Percentiles rank a stretch among this genome's conserved stretches.
Evolutionary conservation across 306 rosid genomes (phyloP).

Genomic region (Trifolium pratense): DNA sequence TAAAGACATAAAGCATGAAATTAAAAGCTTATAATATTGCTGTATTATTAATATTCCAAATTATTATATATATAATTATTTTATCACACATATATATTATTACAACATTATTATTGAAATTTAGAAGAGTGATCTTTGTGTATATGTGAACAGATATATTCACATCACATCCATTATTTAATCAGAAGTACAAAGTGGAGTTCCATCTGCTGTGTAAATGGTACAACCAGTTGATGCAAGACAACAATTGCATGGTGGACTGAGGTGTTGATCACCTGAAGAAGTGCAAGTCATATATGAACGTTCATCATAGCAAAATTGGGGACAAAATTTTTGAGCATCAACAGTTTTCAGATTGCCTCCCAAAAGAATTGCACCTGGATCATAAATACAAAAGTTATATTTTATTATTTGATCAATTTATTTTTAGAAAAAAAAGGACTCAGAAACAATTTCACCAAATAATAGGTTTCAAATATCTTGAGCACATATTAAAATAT

Average conservation of each 20-base stretch:
- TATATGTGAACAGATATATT: not conserved
- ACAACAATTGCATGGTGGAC: constrained; percentile 55
- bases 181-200: constrained; percentile 37
- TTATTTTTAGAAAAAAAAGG: too few relatives aligned
- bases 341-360: not conserved
- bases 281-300: constrained; percentile 59
- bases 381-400: not conserved
- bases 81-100: not conserved
- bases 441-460: too few relatives aligned
- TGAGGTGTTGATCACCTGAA: constrained; percentile 44
- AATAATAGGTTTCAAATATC: too few relatives aligned
- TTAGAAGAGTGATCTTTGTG: too few relatives aligned
- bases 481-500: too few relatives aligned
- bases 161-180: not conserved
- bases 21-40: not conserved
- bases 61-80: not conserved
- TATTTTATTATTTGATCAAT: not conserved
- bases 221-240: constrained; percentile 46
- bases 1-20: not conserved
- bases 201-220: constrained; percentile 43
- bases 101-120: not conserved
- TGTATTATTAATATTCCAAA: not conserved
- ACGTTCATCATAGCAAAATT: constrained; percentile 21
- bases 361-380: constrained; percentile 39
- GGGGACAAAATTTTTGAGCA: constrained; percentile 37